Conservation (phyloP, 164 flowering plant species). For the Brasenia schreberi region DNA sequence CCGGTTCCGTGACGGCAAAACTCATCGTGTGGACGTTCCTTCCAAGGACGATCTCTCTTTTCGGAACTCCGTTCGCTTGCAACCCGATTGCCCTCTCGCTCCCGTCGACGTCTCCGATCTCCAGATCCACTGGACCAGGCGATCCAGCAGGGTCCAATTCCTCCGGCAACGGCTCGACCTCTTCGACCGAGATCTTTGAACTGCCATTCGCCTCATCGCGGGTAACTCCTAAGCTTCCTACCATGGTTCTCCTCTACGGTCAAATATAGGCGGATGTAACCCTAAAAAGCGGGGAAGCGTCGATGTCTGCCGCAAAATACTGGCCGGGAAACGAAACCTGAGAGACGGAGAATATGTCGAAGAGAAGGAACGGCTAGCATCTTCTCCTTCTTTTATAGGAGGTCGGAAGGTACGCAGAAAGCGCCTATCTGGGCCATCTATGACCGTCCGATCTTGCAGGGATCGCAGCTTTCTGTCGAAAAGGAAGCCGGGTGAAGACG, state of each 20-base stretch:
- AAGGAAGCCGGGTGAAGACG: no score
- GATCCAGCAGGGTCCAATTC: slow-evolving; percentile 35
- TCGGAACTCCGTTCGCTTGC: neutral
- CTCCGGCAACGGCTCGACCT: slow-evolving; percentile 17
- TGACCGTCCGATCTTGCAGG: no score
- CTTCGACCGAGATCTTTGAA: slow-evolving; percentile 5
- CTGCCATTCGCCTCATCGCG: neutral
- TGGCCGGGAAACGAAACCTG: no score
- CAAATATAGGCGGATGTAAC: no score
- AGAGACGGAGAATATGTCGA: no score
- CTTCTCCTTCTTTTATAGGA: no score
- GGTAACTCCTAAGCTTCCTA: slow-evolving; percentile 7
- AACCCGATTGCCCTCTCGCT: slow-evolving; percentile 5
- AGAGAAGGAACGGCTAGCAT: no score
- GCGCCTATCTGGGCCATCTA: no score
- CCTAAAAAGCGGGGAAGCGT: no score
- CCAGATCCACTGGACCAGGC: slow-evolving; percentile 21
- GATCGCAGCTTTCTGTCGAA: no score
- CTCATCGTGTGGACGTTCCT: slow-evolving; percentile 73
- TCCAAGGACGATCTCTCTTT: slow-evolving; percentile 72
- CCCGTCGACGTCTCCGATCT: slow-evolving; percentile 5
- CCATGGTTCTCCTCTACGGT: slow-evolving; percentile 4
- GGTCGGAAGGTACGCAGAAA: no score
- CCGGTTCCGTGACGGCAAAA: slow-evolving; percentile 76
- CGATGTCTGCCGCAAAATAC: no score